Evolutionary conservation across 768 basidiomycete species (phyloP).

Genomic region (Leccinum subgranulosum): DNA sequence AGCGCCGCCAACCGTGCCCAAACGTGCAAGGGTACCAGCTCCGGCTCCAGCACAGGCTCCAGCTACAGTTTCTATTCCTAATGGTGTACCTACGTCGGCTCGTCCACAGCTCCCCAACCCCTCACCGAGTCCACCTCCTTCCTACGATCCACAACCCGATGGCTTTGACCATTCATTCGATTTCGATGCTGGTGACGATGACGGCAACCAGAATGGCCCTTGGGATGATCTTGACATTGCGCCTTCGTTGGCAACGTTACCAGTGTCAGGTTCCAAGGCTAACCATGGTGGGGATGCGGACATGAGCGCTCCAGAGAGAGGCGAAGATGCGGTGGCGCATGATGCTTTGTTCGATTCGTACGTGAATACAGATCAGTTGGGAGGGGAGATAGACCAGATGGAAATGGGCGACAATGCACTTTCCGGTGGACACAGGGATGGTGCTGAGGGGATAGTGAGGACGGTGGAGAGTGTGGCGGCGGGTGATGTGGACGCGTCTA

Average conservation of each 20-base stretch:
- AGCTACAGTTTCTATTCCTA: background rate
- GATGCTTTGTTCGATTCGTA: conserved; percentile 23
- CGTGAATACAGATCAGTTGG: conserved; percentile 20
- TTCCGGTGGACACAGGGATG: background rate
- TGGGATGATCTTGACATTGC: conserved; percentile 8
- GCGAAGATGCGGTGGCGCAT: background rate
- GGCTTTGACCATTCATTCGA: conserved; percentile 16
- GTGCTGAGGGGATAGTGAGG: background rate
- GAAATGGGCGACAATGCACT: background rate
- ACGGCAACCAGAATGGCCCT: background rate
- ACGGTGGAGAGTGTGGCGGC: background rate
- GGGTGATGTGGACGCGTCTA: background rate
- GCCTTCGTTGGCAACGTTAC: background rate
- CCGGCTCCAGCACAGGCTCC: background rate
- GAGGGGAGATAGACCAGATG: background rate
- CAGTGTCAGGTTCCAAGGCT: background rate
- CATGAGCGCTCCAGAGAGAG: background rate
- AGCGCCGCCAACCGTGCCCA: background rate
- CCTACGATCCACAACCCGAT: conserved; percentile 6
- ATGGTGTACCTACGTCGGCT: background rate
- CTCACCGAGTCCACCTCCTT: background rate
- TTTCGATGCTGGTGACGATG: conserved; percentile 11
- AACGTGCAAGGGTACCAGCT: background rate
- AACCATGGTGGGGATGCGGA: background rate
- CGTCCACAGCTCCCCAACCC: background rate